A percentile compares a stretch with the other conserved stretches of the same genome.
Evolutionary conservation across 2,329 filamentous ascomycete species (phyloP).

Genomic region (Colletotrichum agaves): DNA sequence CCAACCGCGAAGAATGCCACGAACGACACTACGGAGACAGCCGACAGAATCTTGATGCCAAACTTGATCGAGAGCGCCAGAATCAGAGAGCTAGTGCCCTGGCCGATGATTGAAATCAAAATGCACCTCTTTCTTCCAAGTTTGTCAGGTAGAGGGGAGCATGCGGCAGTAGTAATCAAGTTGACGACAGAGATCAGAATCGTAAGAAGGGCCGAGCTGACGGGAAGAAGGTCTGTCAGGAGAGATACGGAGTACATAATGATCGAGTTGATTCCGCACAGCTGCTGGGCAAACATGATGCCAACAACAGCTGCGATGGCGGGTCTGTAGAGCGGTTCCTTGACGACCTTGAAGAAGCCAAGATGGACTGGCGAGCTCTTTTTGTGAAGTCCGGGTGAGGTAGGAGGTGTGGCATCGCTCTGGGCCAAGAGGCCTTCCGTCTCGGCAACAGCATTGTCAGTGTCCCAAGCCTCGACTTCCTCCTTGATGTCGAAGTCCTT

Average conservation of each 20-base stretch:
- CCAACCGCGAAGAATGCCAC: conserved; percentile 92
- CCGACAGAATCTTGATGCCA: conserved; percentile 78
- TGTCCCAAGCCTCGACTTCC: conserved; percentile 74
- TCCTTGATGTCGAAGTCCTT: conserved; percentile 73
- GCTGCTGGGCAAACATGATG: conserved; percentile 92
- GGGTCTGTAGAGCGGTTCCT: conserved; percentile 74
- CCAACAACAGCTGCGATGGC: conserved; percentile 86
- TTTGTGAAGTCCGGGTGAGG: conserved; percentile 41
- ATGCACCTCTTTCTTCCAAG: conserved; percentile 90
- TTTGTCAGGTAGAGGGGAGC: conserved; percentile 86
- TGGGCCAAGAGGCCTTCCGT: conserved; percentile 74
- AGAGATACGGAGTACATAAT: conserved; percentile 98
- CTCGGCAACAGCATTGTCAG: conserved; percentile 62
- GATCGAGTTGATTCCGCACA: conserved; percentile 95
- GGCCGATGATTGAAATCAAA: conserved; percentile 83
- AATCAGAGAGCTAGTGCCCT: conserved; percentile 80
- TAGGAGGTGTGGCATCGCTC: conserved; percentile 38
- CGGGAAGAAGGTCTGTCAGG: conserved; percentile 81
- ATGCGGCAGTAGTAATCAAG: conserved; percentile 81
- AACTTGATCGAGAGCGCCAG: conserved; percentile 85
- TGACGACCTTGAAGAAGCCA: conserved; percentile 73
- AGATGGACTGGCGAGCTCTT: conserved; percentile 52
- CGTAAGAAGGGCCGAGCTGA: conserved; percentile 84
- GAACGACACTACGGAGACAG: conserved; percentile 83
- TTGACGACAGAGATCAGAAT: conserved; percentile 90